A percentile compares a stretch with the other conserved stretches of the same genome.
Conservation (phyloP, 1,139 yeast genomes). For the Protomyces lactucae-debilis region DNA sequence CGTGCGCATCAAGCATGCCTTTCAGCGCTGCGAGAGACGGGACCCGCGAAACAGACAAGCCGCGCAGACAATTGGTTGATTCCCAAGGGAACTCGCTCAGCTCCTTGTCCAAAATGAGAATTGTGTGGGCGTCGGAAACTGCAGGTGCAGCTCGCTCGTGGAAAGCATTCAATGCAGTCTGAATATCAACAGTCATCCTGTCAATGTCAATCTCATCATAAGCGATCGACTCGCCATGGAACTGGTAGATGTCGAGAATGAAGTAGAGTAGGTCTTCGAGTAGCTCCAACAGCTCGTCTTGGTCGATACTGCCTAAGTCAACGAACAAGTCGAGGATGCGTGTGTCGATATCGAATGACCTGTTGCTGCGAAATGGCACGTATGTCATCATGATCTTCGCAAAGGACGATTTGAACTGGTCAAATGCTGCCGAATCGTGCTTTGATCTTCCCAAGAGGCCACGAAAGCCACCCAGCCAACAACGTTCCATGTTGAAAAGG, state of each 20-base stretch:
- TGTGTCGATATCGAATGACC: constrained; percentile 47
- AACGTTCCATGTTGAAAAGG: constrained; percentile 55
- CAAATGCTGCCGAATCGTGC: constrained; percentile 3
- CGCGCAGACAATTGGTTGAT: constrained; percentile 54
- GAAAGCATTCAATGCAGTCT: constrained; percentile 44
- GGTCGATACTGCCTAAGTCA: constrained; percentile 42
- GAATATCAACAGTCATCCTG: constrained; percentile 46
- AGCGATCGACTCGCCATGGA: constrained; percentile 61
- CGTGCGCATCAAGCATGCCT: constrained; percentile 41
- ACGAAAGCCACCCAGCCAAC: constrained; percentile 79
- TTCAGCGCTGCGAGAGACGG: constrained; percentile 59
- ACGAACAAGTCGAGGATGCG: constrained; percentile 52
- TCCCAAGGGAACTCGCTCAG: constrained; percentile 86
- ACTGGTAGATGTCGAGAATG: constrained; percentile 54
- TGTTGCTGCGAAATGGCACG: constrained; percentile 18
- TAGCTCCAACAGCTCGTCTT: constrained; percentile 39
- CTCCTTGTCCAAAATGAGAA: constrained; percentile 61
- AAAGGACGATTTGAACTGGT: constrained; percentile 5
- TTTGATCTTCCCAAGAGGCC: constrained; percentile 49
- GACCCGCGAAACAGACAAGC: constrained; percentile 62
- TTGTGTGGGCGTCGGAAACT: constrained; percentile 48
- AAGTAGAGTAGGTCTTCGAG: constrained; percentile 63
- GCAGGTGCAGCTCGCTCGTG: constrained; percentile 32
- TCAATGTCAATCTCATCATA: constrained; percentile 62
- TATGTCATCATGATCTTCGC: constrained; percentile 23